Conservation (phyloP, 192 early-diverging fungal species). For the Kappamyces sp. region DNA sequence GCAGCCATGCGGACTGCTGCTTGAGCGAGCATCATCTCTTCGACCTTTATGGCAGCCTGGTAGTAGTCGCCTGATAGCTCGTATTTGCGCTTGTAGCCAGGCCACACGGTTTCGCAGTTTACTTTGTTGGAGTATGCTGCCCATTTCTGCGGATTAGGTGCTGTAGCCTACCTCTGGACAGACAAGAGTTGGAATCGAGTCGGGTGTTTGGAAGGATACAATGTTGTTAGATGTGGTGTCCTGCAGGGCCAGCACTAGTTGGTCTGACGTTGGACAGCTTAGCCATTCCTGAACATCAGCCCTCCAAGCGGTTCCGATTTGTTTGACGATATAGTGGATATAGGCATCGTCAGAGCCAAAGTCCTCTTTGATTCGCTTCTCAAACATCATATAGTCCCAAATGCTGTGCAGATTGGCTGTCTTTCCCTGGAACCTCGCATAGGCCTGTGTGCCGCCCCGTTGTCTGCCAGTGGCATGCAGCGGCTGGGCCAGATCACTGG, state of each 20-base stretch:
- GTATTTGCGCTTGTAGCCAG: background rate
- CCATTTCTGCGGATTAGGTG: slow-evolving; percentile 1
- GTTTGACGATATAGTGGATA: background rate
- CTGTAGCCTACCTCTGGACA: background rate
- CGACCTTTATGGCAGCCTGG: background rate
- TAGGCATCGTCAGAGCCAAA: background rate
- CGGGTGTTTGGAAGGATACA: too few relatives aligned
- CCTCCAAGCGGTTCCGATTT: slow-evolving; percentile 6
- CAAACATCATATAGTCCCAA: slow-evolving; percentile 13
- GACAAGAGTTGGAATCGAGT: too few relatives aligned
- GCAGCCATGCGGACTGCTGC: slow-evolving; percentile 11
- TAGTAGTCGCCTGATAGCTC: slow-evolving; percentile 1
- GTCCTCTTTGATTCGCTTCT: slow-evolving; percentile 10
- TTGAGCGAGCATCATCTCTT: slow-evolving; percentile 16
- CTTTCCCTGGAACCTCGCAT: slow-evolving; percentile 14
- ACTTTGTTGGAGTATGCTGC: background rate
- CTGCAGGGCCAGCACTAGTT: background rate
- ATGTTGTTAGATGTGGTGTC: background rate
- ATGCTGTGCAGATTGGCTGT: slow-evolving; percentile 1
- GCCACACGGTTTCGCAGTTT: background rate
- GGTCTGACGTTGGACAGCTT: slow-evolving; percentile 1
- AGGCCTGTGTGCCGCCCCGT: slow-evolving; percentile 7
- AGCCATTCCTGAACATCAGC: slow-evolving; percentile 8
- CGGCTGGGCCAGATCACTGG: slow-evolving; percentile 20
- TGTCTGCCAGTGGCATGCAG: slow-evolving; percentile 15